Conservation (phyloP, 306 rosid species). For the Nissolia schottii region DNA sequence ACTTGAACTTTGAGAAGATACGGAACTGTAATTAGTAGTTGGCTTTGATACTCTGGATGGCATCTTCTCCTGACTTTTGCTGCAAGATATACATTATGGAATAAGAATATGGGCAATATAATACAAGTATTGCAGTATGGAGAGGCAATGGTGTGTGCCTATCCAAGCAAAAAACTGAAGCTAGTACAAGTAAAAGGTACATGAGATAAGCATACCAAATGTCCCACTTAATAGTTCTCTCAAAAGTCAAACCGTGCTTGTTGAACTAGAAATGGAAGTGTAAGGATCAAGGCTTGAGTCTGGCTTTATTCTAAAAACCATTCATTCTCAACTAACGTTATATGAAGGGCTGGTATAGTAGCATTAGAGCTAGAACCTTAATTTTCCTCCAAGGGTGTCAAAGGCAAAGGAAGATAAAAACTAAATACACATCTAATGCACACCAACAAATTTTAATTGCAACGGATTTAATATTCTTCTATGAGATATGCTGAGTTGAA, state of each 20-base stretch:
- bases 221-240: neutral
- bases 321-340: neutral
- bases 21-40: conserved; percentile 43
- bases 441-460: neutral
- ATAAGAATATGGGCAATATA: conserved; percentile 19
- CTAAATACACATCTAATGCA: neutral
- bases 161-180: neutral
- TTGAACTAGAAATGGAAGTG: conserved; percentile 7
- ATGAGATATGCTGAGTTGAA: neutral
- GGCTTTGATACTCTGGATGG: conserved; percentile 50
- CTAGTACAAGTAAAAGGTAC: conserved; percentile 10
- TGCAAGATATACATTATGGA: conserved; percentile 39
- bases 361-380: neutral
- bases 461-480: neutral
- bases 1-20: conserved; percentile 46
- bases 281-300: neutral
- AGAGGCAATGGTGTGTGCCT: conserved; percentile 2
- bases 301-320: neutral
- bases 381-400: neutral
- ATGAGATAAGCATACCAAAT: conserved; percentile 12
- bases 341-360: neutral
- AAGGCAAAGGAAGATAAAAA: neutral
- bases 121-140: conserved; percentile 8
- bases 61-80: conserved; percentile 46
- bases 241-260: conserved; percentile 14